Conservation (phyloP, 1,139 yeast genomes). For the Sporopachydermia cereana region DNA sequence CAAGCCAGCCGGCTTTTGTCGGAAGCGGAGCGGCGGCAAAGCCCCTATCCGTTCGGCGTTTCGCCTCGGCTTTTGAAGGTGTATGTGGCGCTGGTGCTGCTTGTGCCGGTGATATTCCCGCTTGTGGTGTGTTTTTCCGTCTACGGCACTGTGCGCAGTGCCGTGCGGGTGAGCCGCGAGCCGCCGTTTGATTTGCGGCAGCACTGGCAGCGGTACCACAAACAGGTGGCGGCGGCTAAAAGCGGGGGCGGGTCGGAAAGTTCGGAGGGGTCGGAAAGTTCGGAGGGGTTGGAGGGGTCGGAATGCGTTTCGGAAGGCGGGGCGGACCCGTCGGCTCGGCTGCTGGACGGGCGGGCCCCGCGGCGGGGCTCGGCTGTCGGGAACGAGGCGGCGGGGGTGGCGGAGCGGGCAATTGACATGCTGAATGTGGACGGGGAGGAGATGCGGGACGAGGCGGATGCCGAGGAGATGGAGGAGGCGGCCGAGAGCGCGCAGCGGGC, state of each 20-base stretch:
- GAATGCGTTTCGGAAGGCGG: neutral
- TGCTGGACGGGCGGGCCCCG: neutral
- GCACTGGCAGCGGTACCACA: neutral
- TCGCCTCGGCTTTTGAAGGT: neutral
- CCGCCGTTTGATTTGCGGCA: neutral
- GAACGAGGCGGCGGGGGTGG: neutral
- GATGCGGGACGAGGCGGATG: neutral
- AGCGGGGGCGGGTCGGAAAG: neutral
- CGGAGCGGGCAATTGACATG: neutral
- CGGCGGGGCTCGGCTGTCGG: neutral
- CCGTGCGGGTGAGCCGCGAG: neutral
- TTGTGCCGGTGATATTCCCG: neutral
- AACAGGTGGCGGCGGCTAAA: neutral
- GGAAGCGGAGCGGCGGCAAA: neutral
- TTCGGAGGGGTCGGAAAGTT: neutral
- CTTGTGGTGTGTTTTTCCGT: neutral
- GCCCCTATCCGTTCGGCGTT: neutral
- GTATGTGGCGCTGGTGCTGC: neutral
- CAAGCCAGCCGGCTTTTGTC: neutral
- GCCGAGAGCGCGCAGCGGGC: neutral
- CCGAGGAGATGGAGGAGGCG: neutral
- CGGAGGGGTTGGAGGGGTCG: neutral
- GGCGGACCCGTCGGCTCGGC: neutral
- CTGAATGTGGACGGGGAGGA: conserved; percentile 1
- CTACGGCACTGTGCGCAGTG: neutral